A percentile compares a stretch with the other conserved stretches of the same genome.
phyloP scores from a whole-genome alignment of 2,329 filamentous ascomycete species.

The Aspergillus intermedius region DNA sequence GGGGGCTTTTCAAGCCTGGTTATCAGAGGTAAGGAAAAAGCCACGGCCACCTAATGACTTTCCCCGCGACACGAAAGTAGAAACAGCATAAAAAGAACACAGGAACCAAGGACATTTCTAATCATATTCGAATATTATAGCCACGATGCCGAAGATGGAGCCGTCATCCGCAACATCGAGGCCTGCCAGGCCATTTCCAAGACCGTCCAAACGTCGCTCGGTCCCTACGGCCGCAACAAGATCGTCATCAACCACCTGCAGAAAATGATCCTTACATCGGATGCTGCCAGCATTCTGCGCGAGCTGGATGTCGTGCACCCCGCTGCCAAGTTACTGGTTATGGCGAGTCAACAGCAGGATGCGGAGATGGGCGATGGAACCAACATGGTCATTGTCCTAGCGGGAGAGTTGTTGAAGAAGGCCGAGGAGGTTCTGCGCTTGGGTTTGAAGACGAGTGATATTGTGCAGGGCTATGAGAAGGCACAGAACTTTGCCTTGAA shows the following conservation, averaged over 20 bases:
- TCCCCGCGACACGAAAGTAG: not conserved
- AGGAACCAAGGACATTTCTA: not conserved
- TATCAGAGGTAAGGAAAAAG: slow-evolving; percentile 74
- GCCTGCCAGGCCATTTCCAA: slow-evolving; percentile 92
- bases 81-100: not conserved
- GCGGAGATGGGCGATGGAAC: slow-evolving; percentile 98
- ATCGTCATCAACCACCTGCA: slow-evolving; percentile 99
- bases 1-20: slow-evolving; percentile 88
- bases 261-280: slow-evolving; percentile 98
- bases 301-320: slow-evolving; percentile 98
- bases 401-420: slow-evolving; percentile 92
- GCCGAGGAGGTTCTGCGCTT: slow-evolving; percentile 93
- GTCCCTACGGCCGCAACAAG: slow-evolving; percentile 97
- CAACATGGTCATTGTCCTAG: slow-evolving; percentile 92
- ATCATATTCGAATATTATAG: slow-evolving; percentile 45
- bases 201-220: slow-evolving; percentile 94
- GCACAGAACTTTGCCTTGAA: slow-evolving; percentile 84
- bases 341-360: slow-evolving; percentile 98
- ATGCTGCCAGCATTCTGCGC: slow-evolving; percentile 92
- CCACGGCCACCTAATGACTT: slow-evolving; percentile 1
- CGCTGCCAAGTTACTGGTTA: slow-evolving; percentile 92
- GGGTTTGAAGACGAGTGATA: slow-evolving; percentile 97
- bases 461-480: slow-evolving; percentile 91
- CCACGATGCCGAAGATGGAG: slow-evolving; percentile 98
- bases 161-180: slow-evolving; percentile 96